Conservation (phyloP, 2,329 filamentous ascomycete genomes). For the Colletotrichum sp. region DNA sequence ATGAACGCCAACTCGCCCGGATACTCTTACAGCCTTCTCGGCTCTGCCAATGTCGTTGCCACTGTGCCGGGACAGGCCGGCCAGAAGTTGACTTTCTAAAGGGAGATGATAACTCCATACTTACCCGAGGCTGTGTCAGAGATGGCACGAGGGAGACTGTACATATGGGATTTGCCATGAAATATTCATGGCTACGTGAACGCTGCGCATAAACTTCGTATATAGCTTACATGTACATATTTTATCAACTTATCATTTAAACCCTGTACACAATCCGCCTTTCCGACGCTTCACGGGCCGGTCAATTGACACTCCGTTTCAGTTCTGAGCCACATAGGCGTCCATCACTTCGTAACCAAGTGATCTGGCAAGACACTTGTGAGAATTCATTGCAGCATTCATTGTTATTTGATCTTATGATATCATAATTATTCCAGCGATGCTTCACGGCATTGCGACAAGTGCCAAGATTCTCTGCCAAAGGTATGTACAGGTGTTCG, state of each 20-base stretch:
- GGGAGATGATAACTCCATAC: neutral
- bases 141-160: neutral
- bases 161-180: neutral
- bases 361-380: neutral
- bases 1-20: constrained; percentile 53
- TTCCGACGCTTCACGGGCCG: neutral
- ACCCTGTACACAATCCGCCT: neutral
- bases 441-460: neutral
- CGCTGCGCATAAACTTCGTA: neutral
- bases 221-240: neutral
- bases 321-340: neutral
- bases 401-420: neutral
- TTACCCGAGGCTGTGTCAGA: too few relatives aligned
- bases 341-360: neutral
- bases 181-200: neutral
- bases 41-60: constrained; percentile 46
- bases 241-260: neutral
- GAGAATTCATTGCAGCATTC: neutral
- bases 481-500: neutral
- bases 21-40: constrained; percentile 48
- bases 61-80: constrained; percentile 39
- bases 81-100: constrained; percentile 30
- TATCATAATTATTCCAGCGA: neutral
- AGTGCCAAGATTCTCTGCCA: neutral
- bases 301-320: neutral